Evolutionary conservation across 768 basidiomycete species (phyloP), one percentile per base, ranked within the genome.

Genomic region (Boletus fagicola): DNA sequence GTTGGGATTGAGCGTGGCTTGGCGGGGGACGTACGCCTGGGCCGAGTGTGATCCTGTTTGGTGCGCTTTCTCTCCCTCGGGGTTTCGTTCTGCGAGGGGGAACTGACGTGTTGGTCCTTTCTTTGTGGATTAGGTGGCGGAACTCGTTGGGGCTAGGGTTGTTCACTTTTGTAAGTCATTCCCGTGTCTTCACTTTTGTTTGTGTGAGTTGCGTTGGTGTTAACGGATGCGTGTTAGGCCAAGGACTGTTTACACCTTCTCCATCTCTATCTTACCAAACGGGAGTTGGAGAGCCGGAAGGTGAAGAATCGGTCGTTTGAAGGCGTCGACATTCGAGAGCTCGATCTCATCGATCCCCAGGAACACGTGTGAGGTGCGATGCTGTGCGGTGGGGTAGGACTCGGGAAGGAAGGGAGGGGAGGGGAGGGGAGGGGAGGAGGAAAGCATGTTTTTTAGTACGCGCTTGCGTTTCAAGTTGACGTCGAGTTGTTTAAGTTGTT

Each of bases 11-110:
- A 75, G 76, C 35, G 75, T 82, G 9, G 75, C 82, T 0, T 79
- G 79, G 76, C 78, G 81, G 18, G 85, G 84, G 24, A 81, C 83
- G 24, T 77, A 78, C 49, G 77, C 78, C n/a, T 87, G 86, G 83
- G 76, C 80, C 5, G 82, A 83, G 61, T 78, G 79, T 44, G 89
- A 90, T 68, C 89, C 89, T 15, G 85, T 90, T 16, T 91, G 89
- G 88, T 85, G 55, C 49, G 67, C 36, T 16, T 45, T 7, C 50
- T 9, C 2, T 31, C 28, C 45, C 46, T 40, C 33, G n/a, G 44
- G 11, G 12, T 26, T 53, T 11, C 9, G 43, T 20, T 31, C 2
- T 3, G 9, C 2, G 3, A 16, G 8, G 0, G 16, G 28, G 28
- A 22, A 22, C 53, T 61, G 35, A 65, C 35, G 11, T 10, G 43